Evolutionary conservation across 345 rosid genomes (phyloP), one percentile per base, ranked within the genome.

Genomic region (Salix purpurea): DNA sequence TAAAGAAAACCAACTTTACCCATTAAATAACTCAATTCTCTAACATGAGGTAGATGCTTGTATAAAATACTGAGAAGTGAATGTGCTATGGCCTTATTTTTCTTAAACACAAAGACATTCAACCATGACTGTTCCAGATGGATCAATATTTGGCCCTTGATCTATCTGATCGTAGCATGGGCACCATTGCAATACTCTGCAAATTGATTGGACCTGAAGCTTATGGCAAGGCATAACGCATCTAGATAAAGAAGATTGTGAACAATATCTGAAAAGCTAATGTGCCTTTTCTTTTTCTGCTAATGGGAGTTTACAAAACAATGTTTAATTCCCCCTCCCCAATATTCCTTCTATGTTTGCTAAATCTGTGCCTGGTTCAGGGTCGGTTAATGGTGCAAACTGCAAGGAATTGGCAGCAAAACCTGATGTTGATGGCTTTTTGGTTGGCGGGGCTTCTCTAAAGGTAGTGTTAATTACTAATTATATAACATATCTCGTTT

Each of bases 391-490:
- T 82, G 97, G 90, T 75, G 91, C 86, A 77, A 92, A 91, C 88
- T 86, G 92, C 90, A 92, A 90, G 85, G 97, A 90, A 80, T 85
- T 92, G 85, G 94, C 89, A 52, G 87, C 80, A 24, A 88, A 91
- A 65, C 83, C 91, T 18, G 94, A 92, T 86, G 90, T 91, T 56
- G 97, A 92, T 84, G 97, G 97, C 70, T 92, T 92, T 87, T 87
- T 92, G 85, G 97, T 92, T 48, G 97, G 97, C 64, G 97, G 97
- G 70, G 97, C 97, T 76, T 89, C 97, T 48, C 87, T 92, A 24
- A 92, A 92, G 94, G 94, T 92, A 82, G 28, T 40, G 39, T 42
- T 21, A 10, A 26, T n/a, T 32, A 32, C 72, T 3, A 44, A 9
- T 15, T 30, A 28, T 67, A 28, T n/a, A 3, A 15, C 46, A 42